A percentile compares a stretch with the other conserved stretches of the same genome.
Evolutionary conservation across 2,329 filamentous ascomycete genomes (phyloP).

Genomic region (Cladophialophora psammophila): DNA sequence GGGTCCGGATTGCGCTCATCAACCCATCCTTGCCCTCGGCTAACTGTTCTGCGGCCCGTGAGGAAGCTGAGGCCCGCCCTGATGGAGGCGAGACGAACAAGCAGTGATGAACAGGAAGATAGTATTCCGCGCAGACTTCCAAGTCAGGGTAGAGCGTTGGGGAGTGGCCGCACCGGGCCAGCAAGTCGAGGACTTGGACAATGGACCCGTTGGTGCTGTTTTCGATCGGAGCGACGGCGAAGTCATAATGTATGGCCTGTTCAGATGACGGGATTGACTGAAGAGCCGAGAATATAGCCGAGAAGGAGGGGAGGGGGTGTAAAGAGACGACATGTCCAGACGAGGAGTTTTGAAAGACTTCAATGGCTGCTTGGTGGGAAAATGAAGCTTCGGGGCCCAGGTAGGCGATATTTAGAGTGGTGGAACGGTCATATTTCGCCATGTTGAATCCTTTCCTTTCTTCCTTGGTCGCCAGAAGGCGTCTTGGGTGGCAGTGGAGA

Average conservation of each 20-base stretch:
- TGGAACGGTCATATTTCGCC: not conserved
- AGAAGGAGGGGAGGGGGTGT: slow-evolving; percentile 33
- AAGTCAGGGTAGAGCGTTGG: slow-evolving; percentile 68
- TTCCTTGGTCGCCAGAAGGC: not conserved
- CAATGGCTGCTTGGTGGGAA: slow-evolving; percentile 68
- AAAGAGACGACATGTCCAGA: slow-evolving; percentile 10
- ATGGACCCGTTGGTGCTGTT: slow-evolving; percentile 96
- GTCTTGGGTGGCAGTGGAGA: not conserved
- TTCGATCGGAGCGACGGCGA: slow-evolving; percentile 91
- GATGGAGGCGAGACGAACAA: slow-evolving; percentile 63
- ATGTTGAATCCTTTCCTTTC: not conserved
- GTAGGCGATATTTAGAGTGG: slow-evolving; percentile 54
- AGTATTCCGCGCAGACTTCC: slow-evolving; percentile 80
- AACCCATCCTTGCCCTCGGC: slow-evolving; percentile 43
- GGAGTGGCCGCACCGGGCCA: slow-evolving; percentile 72
- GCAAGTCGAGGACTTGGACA: slow-evolving; percentile 84
- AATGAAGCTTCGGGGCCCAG: slow-evolving; percentile 71
- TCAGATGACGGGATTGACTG: slow-evolving; percentile 54
- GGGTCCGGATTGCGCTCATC: slow-evolving; percentile 62
- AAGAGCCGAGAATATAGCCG: slow-evolving; percentile 56
- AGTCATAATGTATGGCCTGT: slow-evolving; percentile 54
- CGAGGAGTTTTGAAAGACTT: slow-evolving; percentile 27
- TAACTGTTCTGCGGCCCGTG: not conserved
- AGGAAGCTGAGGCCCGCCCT: not conserved
- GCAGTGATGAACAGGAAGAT: slow-evolving; percentile 87